phyloP scores from a whole-genome alignment of 2,329 filamentous ascomycete genomes.

The Venturia oleaginea region DNA sequence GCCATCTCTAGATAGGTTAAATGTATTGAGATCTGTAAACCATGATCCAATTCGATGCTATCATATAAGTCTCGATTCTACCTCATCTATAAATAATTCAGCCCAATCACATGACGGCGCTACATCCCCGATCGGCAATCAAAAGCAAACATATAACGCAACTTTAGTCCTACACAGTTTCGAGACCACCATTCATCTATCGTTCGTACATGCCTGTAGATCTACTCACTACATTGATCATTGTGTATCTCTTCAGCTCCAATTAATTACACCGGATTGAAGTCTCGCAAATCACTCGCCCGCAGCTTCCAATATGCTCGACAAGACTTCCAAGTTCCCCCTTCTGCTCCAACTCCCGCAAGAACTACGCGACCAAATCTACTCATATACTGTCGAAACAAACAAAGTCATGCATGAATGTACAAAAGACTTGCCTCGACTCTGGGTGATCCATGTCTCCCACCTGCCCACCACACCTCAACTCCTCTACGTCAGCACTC shows the following conservation, averaged over 20 bases:
- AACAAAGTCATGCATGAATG: neutral
- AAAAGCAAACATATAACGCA: neutral
- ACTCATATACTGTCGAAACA: neutral
- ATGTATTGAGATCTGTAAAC: neutral
- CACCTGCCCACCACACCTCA: neutral
- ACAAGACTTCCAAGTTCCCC: neutral
- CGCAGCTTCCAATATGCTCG: neutral
- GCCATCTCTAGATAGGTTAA: neutral
- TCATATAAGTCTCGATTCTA: neutral
- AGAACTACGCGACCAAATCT: conserved; percentile 15
- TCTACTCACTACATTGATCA: neutral
- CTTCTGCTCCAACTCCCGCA: neutral
- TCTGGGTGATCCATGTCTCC: neutral
- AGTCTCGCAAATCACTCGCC: neutral
- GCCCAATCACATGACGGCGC: neutral
- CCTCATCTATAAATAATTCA: neutral
- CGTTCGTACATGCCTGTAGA: neutral
- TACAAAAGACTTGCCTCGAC: neutral
- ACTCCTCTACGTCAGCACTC: neutral
- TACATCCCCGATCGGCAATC: neutral
- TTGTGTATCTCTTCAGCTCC: neutral
- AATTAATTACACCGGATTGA: neutral
- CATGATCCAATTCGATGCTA: neutral
- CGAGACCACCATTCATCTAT: neutral
- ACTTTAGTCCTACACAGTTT: neutral